A percentile compares a stretch with the other conserved stretches of the same genome.
phyloP scores from a whole-genome alignment of 2,329 filamentous ascomycete genomes.

The Ascocoryne sarcoides region DNA sequence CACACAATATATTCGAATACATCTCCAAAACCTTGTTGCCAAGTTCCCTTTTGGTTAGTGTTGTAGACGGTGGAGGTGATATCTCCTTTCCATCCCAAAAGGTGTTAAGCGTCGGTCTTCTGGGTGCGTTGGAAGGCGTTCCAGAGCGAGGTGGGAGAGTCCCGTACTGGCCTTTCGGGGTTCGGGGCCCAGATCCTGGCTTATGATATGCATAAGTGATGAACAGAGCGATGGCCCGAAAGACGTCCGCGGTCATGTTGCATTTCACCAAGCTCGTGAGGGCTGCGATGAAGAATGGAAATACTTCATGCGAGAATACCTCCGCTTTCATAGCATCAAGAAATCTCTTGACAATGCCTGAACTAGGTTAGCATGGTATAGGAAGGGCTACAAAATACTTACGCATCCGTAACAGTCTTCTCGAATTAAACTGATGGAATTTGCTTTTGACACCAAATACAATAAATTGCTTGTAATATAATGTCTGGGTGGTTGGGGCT shows the following conservation, averaged over 20 bases:
- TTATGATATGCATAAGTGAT: slow-evolving; percentile 84
- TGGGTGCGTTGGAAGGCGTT: slow-evolving; percentile 19
- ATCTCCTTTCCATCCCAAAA: slow-evolving; percentile 26
- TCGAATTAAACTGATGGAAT: slow-evolving; percentile 84
- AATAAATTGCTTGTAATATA: slow-evolving; percentile 90
- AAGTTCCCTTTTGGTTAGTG: slow-evolving; percentile 57
- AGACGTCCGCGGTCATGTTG: slow-evolving; percentile 74
- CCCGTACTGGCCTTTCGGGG: slow-evolving; percentile 39
- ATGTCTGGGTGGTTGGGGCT: slow-evolving; percentile 64
- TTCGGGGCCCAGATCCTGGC: slow-evolving; percentile 41
- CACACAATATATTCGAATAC: slow-evolving; percentile 70
- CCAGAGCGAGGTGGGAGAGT: slow-evolving; percentile 34
- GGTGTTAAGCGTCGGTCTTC: slow-evolving; percentile 22
- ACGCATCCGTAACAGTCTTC: slow-evolving; percentile 84
- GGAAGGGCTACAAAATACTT: too few species aligned
- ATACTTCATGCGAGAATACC: slow-evolving; percentile 59
- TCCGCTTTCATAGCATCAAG: slow-evolving; percentile 88
- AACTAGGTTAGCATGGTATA: slow-evolving; percentile 12
- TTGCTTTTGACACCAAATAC: slow-evolving; percentile 86
- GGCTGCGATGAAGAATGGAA: slow-evolving; percentile 68
- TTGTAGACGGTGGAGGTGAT: slow-evolving; percentile 29
- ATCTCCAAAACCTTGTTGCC: slow-evolving; percentile 68
- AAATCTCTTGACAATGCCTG: slow-evolving; percentile 82
- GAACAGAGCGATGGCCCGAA: slow-evolving; percentile 81
- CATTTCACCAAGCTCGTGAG: slow-evolving; percentile 73